phyloP scores from a whole-genome alignment of 2,329 filamentous ascomycete species.

The Thielaviopsis populi region DNA sequence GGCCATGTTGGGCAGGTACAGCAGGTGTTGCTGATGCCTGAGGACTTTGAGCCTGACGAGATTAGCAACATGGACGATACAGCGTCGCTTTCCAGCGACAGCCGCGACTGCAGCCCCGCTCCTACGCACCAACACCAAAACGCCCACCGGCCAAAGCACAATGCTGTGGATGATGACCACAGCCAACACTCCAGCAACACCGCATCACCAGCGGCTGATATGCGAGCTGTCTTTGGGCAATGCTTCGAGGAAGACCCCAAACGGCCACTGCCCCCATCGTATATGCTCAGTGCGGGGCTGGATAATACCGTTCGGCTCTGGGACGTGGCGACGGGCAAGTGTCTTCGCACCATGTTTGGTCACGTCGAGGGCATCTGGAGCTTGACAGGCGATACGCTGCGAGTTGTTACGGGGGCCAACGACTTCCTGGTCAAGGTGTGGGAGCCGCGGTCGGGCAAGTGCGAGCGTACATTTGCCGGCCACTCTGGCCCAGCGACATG shows the following conservation, averaged over 20 bases:
- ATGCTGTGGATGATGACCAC: background rate
- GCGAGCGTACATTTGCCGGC: conserved; percentile 81
- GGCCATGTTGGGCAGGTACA: conserved; percentile 94
- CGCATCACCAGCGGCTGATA: conserved; percentile 27
- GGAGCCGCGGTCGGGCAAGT: conserved; percentile 83
- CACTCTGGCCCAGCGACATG: conserved; percentile 87
- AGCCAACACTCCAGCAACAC: background rate
- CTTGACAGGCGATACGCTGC: conserved; percentile 71
- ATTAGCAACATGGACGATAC: conserved; percentile 38
- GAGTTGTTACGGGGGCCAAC: conserved; percentile 78
- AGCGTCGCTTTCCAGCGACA: conserved; percentile 34
- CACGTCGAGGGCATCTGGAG: conserved; percentile 96
- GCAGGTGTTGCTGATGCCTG: conserved; percentile 69
- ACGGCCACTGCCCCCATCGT: conserved; percentile 64
- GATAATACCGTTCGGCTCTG: conserved; percentile 87
- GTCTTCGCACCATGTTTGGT: conserved; percentile 85
- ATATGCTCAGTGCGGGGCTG: conserved; percentile 84
- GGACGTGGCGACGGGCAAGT: conserved; percentile 71
- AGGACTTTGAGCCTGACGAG: conserved; percentile 81
- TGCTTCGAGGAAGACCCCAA: conserved; percentile 45
- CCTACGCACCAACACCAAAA: conserved; percentile 16
- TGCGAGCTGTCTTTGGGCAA: conserved; percentile 41
- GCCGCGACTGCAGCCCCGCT: conserved; percentile 23
- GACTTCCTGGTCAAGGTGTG: conserved; percentile 89
- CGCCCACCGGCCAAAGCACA: background rate